These are phyloP conservation scores for Solanum tarapatanum DNA, from an alignment of 257 asterid genomes.

Conservation along the genomic window DNA sequence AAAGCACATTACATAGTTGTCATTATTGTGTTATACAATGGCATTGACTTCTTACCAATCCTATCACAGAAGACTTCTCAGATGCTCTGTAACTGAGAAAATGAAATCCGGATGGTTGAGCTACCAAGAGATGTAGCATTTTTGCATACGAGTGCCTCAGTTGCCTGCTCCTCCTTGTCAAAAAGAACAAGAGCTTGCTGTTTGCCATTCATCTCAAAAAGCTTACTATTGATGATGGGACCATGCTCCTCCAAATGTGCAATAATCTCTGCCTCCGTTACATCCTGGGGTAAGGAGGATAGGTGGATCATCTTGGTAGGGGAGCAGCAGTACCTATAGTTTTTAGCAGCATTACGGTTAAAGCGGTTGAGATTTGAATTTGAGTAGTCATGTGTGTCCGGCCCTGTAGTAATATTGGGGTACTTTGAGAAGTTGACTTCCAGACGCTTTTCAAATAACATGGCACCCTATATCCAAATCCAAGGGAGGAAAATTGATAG, in stretches of 20 bases:
- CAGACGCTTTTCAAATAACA: conserved; percentile 81
- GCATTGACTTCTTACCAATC: neutral
- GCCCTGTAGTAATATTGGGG: conserved; percentile 72
- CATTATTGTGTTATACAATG: neutral
- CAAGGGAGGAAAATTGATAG: neutral
- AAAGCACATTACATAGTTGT: neutral
- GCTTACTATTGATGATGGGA: conserved; percentile 45
- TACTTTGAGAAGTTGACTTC: conserved; percentile 90
- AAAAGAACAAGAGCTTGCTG: conserved; percentile 88
- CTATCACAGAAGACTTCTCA: conserved; percentile 18
- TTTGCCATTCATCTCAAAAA: conserved; percentile 92
- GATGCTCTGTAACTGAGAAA: conserved; percentile 88
- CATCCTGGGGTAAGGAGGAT: conserved; percentile 82
- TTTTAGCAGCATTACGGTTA: conserved; percentile 91
- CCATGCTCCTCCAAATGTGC: conserved; percentile 86
- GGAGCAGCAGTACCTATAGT: conserved; percentile 89
- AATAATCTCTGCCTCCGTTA: conserved; percentile 64
- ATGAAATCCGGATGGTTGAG: conserved; percentile 77
- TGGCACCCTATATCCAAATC: conserved; percentile 49
- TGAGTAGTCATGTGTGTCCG: conserved; percentile 85
- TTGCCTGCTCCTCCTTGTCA: conserved; percentile 88
- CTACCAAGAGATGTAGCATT: conserved; percentile 88
- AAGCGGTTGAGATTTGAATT: conserved; percentile 94
- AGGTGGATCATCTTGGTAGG: conserved; percentile 96
- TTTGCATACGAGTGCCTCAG: conserved; percentile 97